Evolutionary conservation across 1,284 basidiomycete species (phyloP), one percentile per base, ranked within the genome.

Genomic region (Leccinum ambiguum): DNA sequence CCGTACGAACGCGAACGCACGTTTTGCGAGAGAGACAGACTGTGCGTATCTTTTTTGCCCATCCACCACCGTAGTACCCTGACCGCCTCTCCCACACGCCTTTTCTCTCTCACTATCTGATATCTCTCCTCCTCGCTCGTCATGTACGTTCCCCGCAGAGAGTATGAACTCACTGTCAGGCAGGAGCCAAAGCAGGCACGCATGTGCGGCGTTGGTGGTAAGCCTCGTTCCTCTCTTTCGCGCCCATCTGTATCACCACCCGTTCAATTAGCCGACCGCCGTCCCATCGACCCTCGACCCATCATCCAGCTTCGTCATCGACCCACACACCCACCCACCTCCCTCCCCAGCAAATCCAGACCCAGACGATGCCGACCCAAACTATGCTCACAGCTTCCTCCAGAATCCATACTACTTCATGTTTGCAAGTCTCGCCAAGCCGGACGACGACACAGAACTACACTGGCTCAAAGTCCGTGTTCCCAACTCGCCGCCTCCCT

Each of bases 401-500:
- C 91, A 97, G 78, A 96, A 93, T 69, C 94, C 94, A 0, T 96
- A 96, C 76, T 96, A 96, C 75, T 97, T 97, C 78, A 94, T 96
- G 87, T 97, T 94, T 71, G 94, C 94, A 6, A 89, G 88, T 69
- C 84, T 97, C 23, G 92, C 93, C 0, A 90, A 93, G 69, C 92
- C 92, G 1, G 93, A 95, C 69, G 88, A 92, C 67, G 94, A 97
- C 70, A 86, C 92, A n/a, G 96, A 98, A 77, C 78, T 98, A 45
- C 96, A 97, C 75, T 90, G 95, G 83, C 84, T 96, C 62, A 93
- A 94, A 81, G 88, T 88, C 61, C 33, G 79, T 73, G 48, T 36
- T 21, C 18, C 3, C n/a, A n/a, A 59, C 33, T 14, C 21, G 62
- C 18, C 62, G 11, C 61, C 10, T 57, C 63, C 61, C 59, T 64